These are phyloP conservation scores for Melanopsichium pennsylvanicum DNA, from an alignment of 1,284 basidiomycete species.

Conservation along the genomic window DNA sequence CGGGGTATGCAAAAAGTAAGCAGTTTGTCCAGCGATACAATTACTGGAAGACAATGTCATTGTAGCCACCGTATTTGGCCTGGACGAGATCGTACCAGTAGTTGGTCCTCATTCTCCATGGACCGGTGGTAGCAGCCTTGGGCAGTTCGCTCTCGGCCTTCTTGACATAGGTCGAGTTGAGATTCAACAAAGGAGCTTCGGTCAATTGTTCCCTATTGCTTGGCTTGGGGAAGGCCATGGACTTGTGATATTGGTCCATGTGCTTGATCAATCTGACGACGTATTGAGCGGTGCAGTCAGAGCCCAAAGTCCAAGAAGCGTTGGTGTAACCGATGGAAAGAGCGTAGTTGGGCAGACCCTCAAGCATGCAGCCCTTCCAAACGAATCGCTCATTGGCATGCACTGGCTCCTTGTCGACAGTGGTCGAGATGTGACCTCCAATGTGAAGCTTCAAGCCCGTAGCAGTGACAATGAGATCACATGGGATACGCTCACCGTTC, in stretches of 20 bases:
- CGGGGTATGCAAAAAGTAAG: background rate
- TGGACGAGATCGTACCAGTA: constrained; percentile 55
- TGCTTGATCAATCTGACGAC: constrained; percentile 52
- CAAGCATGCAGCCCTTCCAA: constrained; percentile 63
- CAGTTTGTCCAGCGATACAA: too few species aligned
- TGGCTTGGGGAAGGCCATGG: constrained; percentile 22
- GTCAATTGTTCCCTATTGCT: constrained; percentile 15
- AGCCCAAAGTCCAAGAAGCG: constrained; percentile 64
- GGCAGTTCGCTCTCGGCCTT: constrained; percentile 54
- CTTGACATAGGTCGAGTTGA: constrained; percentile 62
- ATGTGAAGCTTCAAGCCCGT: constrained; percentile 63
- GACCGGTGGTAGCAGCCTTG: constrained; percentile 50
- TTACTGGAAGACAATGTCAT: constrained; percentile 36
- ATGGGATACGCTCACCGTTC: constrained; percentile 55
- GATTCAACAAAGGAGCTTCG: constrained; percentile 52
- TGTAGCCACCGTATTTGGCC: constrained; percentile 45
- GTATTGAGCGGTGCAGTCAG: constrained; percentile 57
- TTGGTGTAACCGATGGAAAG: constrained; percentile 63
- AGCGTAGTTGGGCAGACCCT: constrained; percentile 60
- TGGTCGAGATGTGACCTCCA: constrained; percentile 49
- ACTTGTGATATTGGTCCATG: constrained; percentile 50
- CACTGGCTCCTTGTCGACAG: constrained; percentile 54
- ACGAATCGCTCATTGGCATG: constrained; percentile 44
- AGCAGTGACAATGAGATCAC: constrained; percentile 64
- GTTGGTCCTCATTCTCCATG: constrained; percentile 52